Percentiles rank a stretch among this genome's conserved stretches.
Evolutionary conservation across 2,329 filamentous ascomycete species (phyloP).

Genomic region (Botrytis medusae): DNA sequence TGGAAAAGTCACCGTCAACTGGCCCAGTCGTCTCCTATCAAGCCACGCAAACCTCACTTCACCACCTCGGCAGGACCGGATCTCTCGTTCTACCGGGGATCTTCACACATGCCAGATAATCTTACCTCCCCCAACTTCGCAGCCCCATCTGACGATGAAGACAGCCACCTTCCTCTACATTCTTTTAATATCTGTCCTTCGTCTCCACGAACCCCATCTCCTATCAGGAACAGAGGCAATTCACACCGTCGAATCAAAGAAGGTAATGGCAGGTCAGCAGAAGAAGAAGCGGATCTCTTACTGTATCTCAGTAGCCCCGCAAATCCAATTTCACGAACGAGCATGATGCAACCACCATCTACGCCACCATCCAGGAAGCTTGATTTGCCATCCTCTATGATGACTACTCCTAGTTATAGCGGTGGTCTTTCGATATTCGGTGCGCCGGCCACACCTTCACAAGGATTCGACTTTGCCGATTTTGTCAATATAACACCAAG

Average conservation of each 20-base stretch:
- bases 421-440: conserved; percentile 65
- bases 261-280: conserved; percentile 59
- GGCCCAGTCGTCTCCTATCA: conserved; percentile 83
- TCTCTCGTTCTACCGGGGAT: conserved; percentile 71
- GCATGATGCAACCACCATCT: conserved; percentile 70
- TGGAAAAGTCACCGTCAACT: conserved; percentile 79
- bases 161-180: conserved; percentile 74
- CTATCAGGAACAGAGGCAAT: conserved; percentile 57
- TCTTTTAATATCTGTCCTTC: conserved; percentile 77
- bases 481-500: conserved; percentile 98
- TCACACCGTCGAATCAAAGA: conserved; percentile 50
- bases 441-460: conserved; percentile 72
- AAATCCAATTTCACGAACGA: conserved; percentile 52
- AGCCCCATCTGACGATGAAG: conserved; percentile 74
- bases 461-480: conserved; percentile 88
- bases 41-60: conserved; percentile 72
- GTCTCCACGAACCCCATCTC: conserved; percentile 78
- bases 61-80: conserved; percentile 69
- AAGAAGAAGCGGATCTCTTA: conserved; percentile 79
- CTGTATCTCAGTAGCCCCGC: conserved; percentile 87
- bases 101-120: conserved; percentile 59
- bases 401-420: conserved; percentile 76
- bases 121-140: conserved; percentile 60
- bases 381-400: conserved; percentile 78
- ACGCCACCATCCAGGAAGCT: conserved; percentile 73